Base-by-base conservation (phyloP, 768 basidiomycete genomes). In the Lactarius psammicola region DNA sequence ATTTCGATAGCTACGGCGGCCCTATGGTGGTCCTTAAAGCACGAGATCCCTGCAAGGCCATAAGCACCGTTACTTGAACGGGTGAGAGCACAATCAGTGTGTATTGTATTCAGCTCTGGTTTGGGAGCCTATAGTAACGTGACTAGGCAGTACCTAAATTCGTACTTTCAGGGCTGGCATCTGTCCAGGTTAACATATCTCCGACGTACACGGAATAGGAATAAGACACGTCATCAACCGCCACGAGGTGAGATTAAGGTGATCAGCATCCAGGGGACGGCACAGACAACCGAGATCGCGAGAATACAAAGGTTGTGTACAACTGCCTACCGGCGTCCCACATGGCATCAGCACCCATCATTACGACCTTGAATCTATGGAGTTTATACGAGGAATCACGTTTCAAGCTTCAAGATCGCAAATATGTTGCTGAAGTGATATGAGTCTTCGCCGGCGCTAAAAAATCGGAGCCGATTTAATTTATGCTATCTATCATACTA, bases 141-240 rank as follows among this genome's bases (percentile, higher is more conserved):
- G 44, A 13, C n/a, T 23, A 49, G 11, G 46, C 46, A 23, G 23
- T 49, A 26, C 46, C 46, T 49, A 28, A 40, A 31, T 28, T 9
- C 10, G 20, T 58, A 17, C 49, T 51, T 42, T 10, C 56, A 44
- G 36, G 18, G 11, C n/a, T 56, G 26, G 34, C 30, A 9, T 40
- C 33, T 9, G 38, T 23, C 23, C 10, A 62, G 20, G 8, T 31
- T 36, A 23, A 33, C 49, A 42, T 9, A 18, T 36, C 33, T 67
- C 62, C 61, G 62, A 63, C 42, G 51, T 36, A 59, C 62, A 26
- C 62, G 61, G 57, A 23, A 63, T 40, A 59, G 33, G 31, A 44
- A 8, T 54, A 26, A 30, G 33, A 34, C 23, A n/a, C 40, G 49
- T 18, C 17, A 5, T 28, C 26, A 53, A 26, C 33, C 20, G 11